phyloP scores from a whole-genome alignment of 83 land plant genomes.

The Picea engelmannii region DNA sequence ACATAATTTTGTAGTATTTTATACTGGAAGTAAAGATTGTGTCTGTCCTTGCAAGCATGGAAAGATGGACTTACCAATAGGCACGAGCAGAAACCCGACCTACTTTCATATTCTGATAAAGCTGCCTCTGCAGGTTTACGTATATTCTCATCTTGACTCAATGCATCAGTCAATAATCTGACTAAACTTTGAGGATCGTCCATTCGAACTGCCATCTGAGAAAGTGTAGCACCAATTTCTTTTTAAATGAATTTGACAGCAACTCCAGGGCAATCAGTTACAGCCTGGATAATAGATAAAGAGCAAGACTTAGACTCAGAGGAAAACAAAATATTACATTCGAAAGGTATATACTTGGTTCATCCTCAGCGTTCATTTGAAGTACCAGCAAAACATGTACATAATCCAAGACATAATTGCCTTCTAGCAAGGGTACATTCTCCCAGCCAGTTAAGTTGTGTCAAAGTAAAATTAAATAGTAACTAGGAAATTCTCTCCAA shows the following conservation, averaged over 20 bases:
- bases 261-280: background rate
- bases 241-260: background rate
- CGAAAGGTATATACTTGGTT: background rate
- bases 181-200: conserved; percentile 74
- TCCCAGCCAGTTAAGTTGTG: too few species aligned
- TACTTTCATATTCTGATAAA: conserved; percentile 67
- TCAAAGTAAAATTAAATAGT: too few species aligned
- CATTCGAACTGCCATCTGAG: conserved; percentile 66
- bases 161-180: conserved; percentile 69
- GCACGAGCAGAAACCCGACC: conserved; percentile 94
- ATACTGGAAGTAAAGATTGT: too few species aligned
- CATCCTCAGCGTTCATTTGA: too few species aligned
- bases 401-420: too few species aligned
- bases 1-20: background rate
- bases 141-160: conserved; percentile 64
- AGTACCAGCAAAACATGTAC: too few species aligned
- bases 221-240: background rate
- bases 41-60: background rate
- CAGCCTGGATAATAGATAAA: background rate
- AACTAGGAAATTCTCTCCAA: too few species aligned
- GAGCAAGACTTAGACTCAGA: background rate
- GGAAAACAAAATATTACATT: background rate
- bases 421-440: too few species aligned
- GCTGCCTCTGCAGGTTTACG: conserved; percentile 85
- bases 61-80: conserved; percentile 58